Conservation (phyloP, 1,139 yeast species). For the Candida mesenterica region DNA sequence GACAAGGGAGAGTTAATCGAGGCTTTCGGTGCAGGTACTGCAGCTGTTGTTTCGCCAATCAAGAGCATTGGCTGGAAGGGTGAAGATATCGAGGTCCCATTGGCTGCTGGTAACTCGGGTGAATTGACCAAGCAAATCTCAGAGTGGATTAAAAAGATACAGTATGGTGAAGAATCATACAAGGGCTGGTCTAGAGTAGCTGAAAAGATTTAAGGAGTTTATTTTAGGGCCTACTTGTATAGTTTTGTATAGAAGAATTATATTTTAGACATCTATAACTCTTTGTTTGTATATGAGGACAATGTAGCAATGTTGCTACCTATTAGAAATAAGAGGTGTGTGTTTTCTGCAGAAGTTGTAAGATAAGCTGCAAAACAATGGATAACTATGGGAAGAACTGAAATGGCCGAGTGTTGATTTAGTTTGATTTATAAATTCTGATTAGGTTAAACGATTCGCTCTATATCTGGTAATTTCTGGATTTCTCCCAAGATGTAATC, state of each 20-base stretch:
- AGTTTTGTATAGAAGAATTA: no score
- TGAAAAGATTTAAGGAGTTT: conserved; percentile 9
- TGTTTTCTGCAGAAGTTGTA: no score
- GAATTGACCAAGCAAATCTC: conserved; percentile 72
- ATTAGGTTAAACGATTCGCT: not conserved
- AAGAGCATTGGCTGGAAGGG: conserved; percentile 81
- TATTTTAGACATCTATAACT: no score
- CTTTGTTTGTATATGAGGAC: no score
- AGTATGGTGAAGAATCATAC: conserved; percentile 79
- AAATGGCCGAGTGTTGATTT: no score
- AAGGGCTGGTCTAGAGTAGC: conserved; percentile 59
- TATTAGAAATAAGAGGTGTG: no score
- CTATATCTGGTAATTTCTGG: conserved; percentile 53
- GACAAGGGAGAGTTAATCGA: conserved; percentile 80
- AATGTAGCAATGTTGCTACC: no score
- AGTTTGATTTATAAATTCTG: no score
- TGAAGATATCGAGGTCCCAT: conserved; percentile 69
- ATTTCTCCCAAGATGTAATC: conserved; percentile 78
- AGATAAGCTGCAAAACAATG: no score
- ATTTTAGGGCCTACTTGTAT: no score
- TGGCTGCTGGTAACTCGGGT: conserved; percentile 80
- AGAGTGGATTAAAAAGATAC: conserved; percentile 83
- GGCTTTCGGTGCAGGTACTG: conserved; percentile 97
- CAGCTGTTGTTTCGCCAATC: conserved; percentile 94
- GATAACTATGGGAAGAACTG: no score